Percentiles rank a stretch among this genome's conserved stretches.
These are phyloP conservation scores for Metarhizium sp. DNA, from an alignment of 2,329 filamentous ascomycete species.

Conservation along the genomic window DNA sequence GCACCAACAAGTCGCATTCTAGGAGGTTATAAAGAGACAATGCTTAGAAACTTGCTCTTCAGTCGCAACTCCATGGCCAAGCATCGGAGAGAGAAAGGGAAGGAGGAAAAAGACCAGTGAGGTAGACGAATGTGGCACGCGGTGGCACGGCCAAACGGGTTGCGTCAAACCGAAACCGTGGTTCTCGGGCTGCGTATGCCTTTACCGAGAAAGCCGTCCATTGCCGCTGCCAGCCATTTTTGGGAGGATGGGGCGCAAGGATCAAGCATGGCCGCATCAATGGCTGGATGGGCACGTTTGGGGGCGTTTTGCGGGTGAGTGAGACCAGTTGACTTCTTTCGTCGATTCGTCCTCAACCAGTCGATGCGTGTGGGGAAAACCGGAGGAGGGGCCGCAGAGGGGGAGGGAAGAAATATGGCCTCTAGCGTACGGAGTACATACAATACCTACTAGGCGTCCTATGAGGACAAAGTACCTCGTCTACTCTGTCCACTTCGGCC, in stretches of 20 bases:
- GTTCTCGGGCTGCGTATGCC: not conserved
- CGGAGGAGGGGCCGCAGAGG: not conserved
- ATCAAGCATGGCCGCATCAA: not conserved
- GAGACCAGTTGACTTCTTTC: too few species aligned
- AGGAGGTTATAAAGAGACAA: not conserved
- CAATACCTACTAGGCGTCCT: too few species aligned
- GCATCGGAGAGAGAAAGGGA: too few species aligned
- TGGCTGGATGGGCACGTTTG: not conserved
- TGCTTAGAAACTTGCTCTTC: not conserved
- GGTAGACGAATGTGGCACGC: slow-evolving; percentile 4
- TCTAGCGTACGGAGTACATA: too few species aligned
- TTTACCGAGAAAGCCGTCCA: slow-evolving; percentile 22
- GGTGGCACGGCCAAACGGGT: slow-evolving; percentile 4
- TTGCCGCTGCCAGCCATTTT: slow-evolving; percentile 24
- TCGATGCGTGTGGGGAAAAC: not conserved
- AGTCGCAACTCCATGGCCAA: not conserved
- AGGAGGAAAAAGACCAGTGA: not conserved
- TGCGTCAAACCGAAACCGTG: slow-evolving; percentile 8
- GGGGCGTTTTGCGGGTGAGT: not conserved
- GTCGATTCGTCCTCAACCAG: too few species aligned
- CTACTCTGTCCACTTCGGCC: too few species aligned
- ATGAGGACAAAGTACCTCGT: too few species aligned
- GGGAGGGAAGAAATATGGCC: too few species aligned
- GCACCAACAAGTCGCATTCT: slow-evolving; percentile 12
- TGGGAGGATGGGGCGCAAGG: not conserved